Percentiles rank a stretch among this genome's conserved stretches.
phyloP scores from a whole-genome alignment of 2,329 filamentous ascomycete genomes.

The Penicillium sp. region DNA sequence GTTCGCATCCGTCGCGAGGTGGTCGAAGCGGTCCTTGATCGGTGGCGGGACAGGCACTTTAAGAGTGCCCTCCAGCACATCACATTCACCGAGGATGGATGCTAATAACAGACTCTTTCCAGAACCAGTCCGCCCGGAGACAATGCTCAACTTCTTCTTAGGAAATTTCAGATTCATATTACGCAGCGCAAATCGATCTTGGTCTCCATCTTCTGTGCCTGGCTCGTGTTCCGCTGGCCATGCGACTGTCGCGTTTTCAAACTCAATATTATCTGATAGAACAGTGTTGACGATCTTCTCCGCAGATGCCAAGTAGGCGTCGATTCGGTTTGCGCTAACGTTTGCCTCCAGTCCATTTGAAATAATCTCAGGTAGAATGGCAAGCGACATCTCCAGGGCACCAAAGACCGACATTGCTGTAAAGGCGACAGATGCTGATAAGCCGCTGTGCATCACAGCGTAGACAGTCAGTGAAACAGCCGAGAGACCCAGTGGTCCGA shows the following conservation, averaged over 20 bases:
- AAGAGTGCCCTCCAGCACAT: slow-evolving; percentile 63
- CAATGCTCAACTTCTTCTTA: slow-evolving; percentile 65
- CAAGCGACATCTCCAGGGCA: slow-evolving; percentile 68
- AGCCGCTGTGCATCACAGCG: slow-evolving; percentile 58
- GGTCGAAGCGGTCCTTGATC: slow-evolving; percentile 54
- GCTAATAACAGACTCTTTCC: slow-evolving; percentile 75
- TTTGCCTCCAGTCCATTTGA: slow-evolving; percentile 69
- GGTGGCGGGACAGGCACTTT: slow-evolving; percentile 41
- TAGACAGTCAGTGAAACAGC: slow-evolving; percentile 70
- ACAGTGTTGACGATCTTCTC: slow-evolving; percentile 63
- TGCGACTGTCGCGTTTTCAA: slow-evolving; percentile 66
- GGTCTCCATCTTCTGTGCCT: slow-evolving; percentile 42
- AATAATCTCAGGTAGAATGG: slow-evolving; percentile 69
- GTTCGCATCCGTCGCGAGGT: slow-evolving; percentile 61
- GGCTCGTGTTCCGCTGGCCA: slow-evolving; percentile 68
- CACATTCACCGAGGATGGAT: slow-evolving; percentile 71
- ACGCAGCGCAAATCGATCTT: slow-evolving; percentile 64
- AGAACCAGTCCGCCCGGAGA: slow-evolving; percentile 73
- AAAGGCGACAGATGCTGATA: slow-evolving; percentile 73
- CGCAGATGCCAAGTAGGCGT: slow-evolving; percentile 67
- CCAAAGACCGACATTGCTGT: slow-evolving; percentile 71
- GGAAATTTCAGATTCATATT: slow-evolving; percentile 67
- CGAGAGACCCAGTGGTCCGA: slow-evolving; percentile 70
- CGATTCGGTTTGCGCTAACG: slow-evolving; percentile 70
- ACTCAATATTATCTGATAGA: slow-evolving; percentile 59